A percentile compares a stretch with the other conserved stretches of the same genome.
These are phyloP conservation scores for Crassisporium funariophilum DNA, from an alignment of 768 basidiomycete species.

Conservation along the genomic window DNA sequence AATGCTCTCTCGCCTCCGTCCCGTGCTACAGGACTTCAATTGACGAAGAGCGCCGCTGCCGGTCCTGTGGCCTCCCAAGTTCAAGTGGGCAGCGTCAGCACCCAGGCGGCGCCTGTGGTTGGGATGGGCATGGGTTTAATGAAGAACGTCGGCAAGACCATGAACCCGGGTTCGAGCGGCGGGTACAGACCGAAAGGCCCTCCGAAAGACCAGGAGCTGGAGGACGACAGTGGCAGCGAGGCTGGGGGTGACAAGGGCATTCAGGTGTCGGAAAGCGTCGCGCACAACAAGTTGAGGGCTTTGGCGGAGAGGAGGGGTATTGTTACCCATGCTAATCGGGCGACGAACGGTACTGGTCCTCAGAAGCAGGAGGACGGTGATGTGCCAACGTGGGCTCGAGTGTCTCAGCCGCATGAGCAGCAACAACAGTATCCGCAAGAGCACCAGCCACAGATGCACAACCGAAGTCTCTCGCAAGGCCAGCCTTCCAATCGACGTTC, in stretches of 20 bases:
- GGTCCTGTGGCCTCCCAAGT: constrained; percentile 52
- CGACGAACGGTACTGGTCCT: constrained; percentile 4
- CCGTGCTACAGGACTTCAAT: constrained; percentile 17
- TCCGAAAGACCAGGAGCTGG: constrained; percentile 66
- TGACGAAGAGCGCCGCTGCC: constrained; percentile 60
- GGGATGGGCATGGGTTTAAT: background rate
- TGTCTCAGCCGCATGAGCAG: constrained; percentile 10
- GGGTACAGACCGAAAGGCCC: constrained; percentile 67
- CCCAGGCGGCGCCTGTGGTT: background rate
- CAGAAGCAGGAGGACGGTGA: constrained; percentile 20
- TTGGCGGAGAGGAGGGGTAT: constrained; percentile 51
- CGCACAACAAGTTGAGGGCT: constrained; percentile 65
- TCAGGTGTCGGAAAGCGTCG: constrained; percentile 66
- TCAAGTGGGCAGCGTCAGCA: constrained; percentile 29
- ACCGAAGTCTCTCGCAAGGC: constrained; percentile 11
- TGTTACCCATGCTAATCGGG: constrained; percentile 17
- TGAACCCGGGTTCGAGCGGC: constrained; percentile 19
- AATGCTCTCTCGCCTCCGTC: constrained; percentile 19
- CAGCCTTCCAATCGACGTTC: constrained; percentile 4
- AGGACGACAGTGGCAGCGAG: constrained; percentile 62
- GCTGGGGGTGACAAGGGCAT: constrained; percentile 42
- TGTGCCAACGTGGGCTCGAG: constrained; percentile 28
- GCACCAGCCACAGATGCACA: background rate
- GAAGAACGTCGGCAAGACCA: background rate
- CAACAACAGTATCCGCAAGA: constrained; percentile 10